Evolutionary conservation across 257 asterid genomes (phyloP).

Genomic region (Euphrasia confusa): DNA sequence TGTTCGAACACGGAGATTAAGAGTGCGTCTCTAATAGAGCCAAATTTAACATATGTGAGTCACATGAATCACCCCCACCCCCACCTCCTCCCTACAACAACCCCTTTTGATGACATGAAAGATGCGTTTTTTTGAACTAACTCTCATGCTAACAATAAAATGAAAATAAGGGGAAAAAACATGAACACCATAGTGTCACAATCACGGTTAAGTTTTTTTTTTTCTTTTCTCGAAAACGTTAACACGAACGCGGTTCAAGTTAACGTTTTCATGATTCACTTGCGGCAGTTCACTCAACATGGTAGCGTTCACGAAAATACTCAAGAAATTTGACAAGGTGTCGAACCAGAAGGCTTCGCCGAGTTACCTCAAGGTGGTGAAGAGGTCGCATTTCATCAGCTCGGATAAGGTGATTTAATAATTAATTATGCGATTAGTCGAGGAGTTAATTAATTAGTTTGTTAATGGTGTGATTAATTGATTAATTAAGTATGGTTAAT

Average conservation of each 20-base stretch:
- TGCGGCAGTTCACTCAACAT: conserved; percentile 76
- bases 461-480: not conserved
- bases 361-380: conserved; percentile 67
- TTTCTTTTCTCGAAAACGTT: not conserved
- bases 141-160: conserved; percentile 17
- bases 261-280: too few species aligned
- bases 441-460: not conserved
- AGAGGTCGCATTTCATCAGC: conserved; percentile 74
- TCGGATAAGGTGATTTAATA: conserved; percentile 66
- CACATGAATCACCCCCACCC: conserved; percentile 22
- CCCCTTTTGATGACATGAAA: conserved; percentile 2
- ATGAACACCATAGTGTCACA: conserved; percentile 2
- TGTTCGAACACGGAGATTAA: too few species aligned
- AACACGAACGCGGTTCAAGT: too few species aligned
- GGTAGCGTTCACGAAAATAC: conserved; percentile 89
- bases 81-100: conserved; percentile 7
- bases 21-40: too few species aligned
- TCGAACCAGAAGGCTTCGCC: conserved; percentile 62
- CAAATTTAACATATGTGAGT: conserved; percentile 5
- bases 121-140: conserved; percentile 7
- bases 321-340: conserved; percentile 94
- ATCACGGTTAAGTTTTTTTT: not conserved
- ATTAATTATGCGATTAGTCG: too few species aligned
- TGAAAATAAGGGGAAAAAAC: conserved; percentile 20
- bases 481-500: too few species aligned